Evolutionary conservation across 257 asterid genomes (phyloP).

Genomic region (Handroanthus guayacan): DNA sequence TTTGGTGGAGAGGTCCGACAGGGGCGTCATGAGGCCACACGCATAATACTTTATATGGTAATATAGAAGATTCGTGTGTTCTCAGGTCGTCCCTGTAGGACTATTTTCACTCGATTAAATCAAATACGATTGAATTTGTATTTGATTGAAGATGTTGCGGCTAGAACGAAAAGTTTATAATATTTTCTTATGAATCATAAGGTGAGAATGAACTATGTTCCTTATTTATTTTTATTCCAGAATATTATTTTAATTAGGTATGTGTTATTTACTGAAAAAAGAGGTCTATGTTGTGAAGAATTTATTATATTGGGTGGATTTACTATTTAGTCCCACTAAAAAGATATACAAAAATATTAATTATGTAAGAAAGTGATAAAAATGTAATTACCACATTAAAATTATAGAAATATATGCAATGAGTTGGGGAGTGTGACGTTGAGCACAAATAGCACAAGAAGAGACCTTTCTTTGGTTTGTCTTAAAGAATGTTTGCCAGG

Average conservation of each 20-base stretch:
- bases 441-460: too few relatives aligned
- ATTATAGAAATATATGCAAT: background rate
- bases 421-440: background rate
- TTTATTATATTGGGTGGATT: too few relatives aligned
- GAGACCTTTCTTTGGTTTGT: too few relatives aligned
- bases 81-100: slow-evolving; percentile 48
- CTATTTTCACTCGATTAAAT: background rate
- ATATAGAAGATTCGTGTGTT: slow-evolving; percentile 10
- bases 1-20: slow-evolving; percentile 25
- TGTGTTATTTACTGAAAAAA: too few relatives aligned
- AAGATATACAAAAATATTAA: too few relatives aligned
- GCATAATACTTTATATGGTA: background rate
- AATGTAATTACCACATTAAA: background rate
- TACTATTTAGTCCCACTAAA: background rate
- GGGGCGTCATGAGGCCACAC: slow-evolving; percentile 47
- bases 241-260: too few relatives aligned
- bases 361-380: too few relatives aligned
- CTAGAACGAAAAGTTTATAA: too few relatives aligned
- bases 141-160: background rate
- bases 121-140: background rate
- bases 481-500: too few relatives aligned
- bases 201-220: too few relatives aligned
- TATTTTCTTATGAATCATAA: background rate
- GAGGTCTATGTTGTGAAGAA: too few relatives aligned
- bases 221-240: too few relatives aligned